These are phyloP conservation scores for Penicillium sp. DNA, from an alignment of 2,329 filamentous ascomycete species.

Conservation along the genomic window DNA sequence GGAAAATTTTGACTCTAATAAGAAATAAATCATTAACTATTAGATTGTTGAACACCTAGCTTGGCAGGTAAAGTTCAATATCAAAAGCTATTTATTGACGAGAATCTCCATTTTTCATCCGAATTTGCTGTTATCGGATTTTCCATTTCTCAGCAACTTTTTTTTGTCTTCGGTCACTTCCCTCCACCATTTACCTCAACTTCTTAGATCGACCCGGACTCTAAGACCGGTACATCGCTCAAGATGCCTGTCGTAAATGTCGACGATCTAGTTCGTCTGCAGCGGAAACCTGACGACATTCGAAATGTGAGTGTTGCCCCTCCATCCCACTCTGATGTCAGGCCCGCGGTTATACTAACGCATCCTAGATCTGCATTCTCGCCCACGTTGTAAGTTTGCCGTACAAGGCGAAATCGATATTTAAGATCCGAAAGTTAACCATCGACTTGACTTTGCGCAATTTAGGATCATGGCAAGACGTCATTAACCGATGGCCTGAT, in stretches of 20 bases:
- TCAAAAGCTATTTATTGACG: not conserved
- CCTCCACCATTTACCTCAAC: constrained; percentile 15
- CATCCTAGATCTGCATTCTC: constrained; percentile 79
- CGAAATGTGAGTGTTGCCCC: constrained; percentile 71
- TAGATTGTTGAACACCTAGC: not conserved
- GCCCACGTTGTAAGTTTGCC: constrained; percentile 74
- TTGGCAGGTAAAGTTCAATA: not conserved
- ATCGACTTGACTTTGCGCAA: constrained; percentile 2
- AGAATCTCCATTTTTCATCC: not conserved
- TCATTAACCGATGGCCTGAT: constrained; percentile 94
- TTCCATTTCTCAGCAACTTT: constrained; percentile 24
- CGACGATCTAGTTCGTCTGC: constrained; percentile 86
- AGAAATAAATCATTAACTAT: not conserved
- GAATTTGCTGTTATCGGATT: constrained; percentile 1
- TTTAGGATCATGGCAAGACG: constrained; percentile 91
- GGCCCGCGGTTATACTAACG: constrained; percentile 30
- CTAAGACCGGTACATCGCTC: constrained; percentile 21
- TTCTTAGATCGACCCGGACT: constrained; percentile 7
- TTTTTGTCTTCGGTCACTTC: constrained; percentile 14
- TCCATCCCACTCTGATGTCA: constrained; percentile 32
- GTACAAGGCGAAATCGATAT: not conserved
- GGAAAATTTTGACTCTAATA: not conserved
- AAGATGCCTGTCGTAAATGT: constrained; percentile 89
- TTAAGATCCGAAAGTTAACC: not conserved
- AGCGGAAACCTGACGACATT: constrained; percentile 83